A percentile compares a stretch with the other conserved stretches of the same genome.
These are phyloP conservation scores for Aspergillus pseudonomiae DNA, from an alignment of 2,329 filamentous ascomycete species.

Conservation along the genomic window DNA sequence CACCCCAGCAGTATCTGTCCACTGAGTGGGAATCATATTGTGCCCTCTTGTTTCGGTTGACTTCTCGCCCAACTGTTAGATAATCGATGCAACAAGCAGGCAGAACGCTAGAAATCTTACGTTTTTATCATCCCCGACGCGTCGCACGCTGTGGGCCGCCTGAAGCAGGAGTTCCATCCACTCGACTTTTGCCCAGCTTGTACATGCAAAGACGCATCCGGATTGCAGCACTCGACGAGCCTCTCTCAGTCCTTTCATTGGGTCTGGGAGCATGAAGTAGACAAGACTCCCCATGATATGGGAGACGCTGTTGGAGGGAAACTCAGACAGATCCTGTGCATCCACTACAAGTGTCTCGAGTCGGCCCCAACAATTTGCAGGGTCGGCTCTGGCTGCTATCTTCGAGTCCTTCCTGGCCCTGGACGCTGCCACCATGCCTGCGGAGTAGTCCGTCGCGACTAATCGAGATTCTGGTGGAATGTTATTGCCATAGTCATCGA, in stretches of 20 bases:
- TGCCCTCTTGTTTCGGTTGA: neutral
- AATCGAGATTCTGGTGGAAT: neutral
- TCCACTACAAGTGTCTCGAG: neutral
- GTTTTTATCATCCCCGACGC: accelerated
- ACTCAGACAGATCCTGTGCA: neutral
- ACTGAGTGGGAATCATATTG: neutral
- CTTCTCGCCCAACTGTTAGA: neutral
- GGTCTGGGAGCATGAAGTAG: conserved; percentile 2
- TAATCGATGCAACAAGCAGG: neutral
- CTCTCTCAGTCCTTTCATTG: neutral
- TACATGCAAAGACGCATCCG: neutral
- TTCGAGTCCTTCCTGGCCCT: neutral
- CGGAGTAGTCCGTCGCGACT: neutral
- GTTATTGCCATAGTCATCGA: neutral
- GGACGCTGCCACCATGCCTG: neutral
- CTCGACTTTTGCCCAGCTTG: neutral
- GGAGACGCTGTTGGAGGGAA: neutral
- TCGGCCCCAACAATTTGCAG: neutral
- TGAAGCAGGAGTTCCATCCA: neutral
- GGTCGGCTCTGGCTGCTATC: neutral
- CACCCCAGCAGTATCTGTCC: neutral
- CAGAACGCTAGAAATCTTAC: neutral
- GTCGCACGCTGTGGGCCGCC: neutral
- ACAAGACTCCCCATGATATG: conserved; percentile 1
- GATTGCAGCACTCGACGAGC: neutral